A percentile compares a stretch with the other conserved stretches of the same genome.
These are phyloP conservation scores for Trichophyton mentagrophytes DNA, from an alignment of 2,329 filamentous ascomycete species.

Conservation along the genomic window DNA sequence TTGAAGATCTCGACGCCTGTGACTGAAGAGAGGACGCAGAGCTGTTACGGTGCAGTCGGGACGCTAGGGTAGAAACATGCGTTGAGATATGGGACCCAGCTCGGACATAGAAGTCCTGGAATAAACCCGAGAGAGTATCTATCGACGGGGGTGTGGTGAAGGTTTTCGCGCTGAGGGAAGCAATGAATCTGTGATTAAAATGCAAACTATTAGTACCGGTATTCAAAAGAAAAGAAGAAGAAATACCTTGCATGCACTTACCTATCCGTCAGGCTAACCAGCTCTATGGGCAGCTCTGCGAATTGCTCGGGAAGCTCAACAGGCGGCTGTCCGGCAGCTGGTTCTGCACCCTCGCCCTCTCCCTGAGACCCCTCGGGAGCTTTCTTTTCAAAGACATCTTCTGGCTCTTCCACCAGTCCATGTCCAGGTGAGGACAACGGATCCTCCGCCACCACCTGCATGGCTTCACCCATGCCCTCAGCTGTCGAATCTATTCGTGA, in stretches of 20 bases:
- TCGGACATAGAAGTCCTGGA: conserved; percentile 84
- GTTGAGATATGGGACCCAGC: conserved; percentile 74
- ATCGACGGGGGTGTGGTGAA: conserved; percentile 72
- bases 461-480: conserved; percentile 11
- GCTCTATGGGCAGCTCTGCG: conserved; percentile 85
- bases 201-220: neutral
- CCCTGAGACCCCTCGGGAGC: conserved; percentile 21
- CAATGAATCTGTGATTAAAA: conserved; percentile 57
- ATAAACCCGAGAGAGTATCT: conserved; percentile 69
- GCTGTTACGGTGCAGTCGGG: conserved; percentile 56
- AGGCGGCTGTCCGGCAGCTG: neutral
- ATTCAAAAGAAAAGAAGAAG: neutral
- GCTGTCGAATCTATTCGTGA: conserved; percentile 20
- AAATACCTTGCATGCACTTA: conserved; percentile 25
- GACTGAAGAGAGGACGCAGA: conserved; percentile 45
- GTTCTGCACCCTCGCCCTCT: conserved; percentile 9
- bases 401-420: conserved; percentile 16
- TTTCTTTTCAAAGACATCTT: conserved; percentile 36
- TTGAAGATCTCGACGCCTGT: conserved; percentile 44
- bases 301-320: conserved; percentile 44
- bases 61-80: conserved; percentile 69
- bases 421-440: conserved; percentile 6
- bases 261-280: conserved; percentile 82
- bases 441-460: neutral
- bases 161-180: conserved; percentile 75